These are phyloP conservation scores for Cladosporium phlei DNA, from an alignment of 2,329 filamentous ascomycete genomes.

Conservation along the genomic window DNA sequence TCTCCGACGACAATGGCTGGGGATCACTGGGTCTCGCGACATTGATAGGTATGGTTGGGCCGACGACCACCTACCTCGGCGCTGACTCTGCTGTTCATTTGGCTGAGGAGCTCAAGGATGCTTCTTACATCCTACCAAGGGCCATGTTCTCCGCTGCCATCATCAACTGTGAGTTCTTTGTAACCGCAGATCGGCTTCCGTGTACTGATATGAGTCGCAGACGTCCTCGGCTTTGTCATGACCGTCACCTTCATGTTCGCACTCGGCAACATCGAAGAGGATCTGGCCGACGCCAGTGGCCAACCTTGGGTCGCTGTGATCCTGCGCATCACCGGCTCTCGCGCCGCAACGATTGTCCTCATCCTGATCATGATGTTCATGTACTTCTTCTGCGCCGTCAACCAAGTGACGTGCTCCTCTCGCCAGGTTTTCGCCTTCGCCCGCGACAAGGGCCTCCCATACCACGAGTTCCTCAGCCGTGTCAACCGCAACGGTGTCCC, in stretches of 20 bases:
- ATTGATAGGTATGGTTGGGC: conserved; percentile 26
- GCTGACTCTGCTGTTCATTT: conserved; percentile 37
- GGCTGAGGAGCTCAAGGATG: conserved; percentile 29
- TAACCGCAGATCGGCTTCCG: background rate
- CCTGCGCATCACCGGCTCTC: conserved; percentile 22
- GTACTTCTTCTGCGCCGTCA: conserved; percentile 23
- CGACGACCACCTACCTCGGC: conserved; percentile 36
- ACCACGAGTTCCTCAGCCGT: conserved; percentile 21
- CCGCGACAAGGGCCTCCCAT: conserved; percentile 27
- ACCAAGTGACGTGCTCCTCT: conserved; percentile 27
- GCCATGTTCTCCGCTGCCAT: conserved; percentile 29
- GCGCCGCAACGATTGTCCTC: conserved; percentile 24
- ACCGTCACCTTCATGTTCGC: conserved; percentile 29
- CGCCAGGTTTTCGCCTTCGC: conserved; percentile 29
- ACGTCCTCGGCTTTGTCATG: conserved; percentile 27
- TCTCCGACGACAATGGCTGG: conserved; percentile 25
- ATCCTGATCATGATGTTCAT: conserved; percentile 22
- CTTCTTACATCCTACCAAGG: conserved; percentile 26
- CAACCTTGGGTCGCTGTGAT: conserved; percentile 26
- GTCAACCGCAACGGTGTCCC: conserved; percentile 22
- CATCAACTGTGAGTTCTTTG: conserved; percentile 21
- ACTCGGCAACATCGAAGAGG: conserved; percentile 22
- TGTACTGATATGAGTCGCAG: background rate
- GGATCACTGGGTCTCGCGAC: conserved; percentile 22
- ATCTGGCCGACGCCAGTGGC: conserved; percentile 20